phyloP scores from a whole-genome alignment of 1,284 basidiomycete species.

The Fomitopsis palustris region DNA sequence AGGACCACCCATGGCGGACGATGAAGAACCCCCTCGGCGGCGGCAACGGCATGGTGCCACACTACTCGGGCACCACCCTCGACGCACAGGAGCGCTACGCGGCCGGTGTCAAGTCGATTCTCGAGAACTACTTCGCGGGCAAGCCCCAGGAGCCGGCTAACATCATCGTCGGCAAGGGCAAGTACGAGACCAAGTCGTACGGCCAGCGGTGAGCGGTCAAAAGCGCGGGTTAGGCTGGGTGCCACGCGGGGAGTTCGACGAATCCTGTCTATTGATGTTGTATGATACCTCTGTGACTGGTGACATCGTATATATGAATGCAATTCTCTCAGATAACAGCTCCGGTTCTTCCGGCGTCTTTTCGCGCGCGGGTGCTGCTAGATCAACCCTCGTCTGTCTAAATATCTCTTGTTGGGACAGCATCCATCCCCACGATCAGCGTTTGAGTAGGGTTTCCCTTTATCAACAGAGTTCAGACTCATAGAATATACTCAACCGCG shows the following conservation, averaged over 20 bases:
- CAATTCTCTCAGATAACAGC: background rate
- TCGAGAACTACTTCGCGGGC: conserved; percentile 71
- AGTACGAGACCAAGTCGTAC: conserved; percentile 64
- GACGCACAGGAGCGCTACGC: conserved; percentile 93
- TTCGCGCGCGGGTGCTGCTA: too few species aligned
- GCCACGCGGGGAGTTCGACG: background rate
- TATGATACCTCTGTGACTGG: background rate
- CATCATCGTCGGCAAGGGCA: conserved; percentile 72
- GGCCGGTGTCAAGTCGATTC: conserved; percentile 74
- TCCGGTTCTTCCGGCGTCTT: too few species aligned
- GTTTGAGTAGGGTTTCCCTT: too few species aligned
- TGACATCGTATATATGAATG: background rate
- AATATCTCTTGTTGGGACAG: too few species aligned
- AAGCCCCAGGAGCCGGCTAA: conserved; percentile 76
- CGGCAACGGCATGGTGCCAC: conserved; percentile 84
- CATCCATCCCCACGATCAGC: too few species aligned
- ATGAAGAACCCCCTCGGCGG: conserved; percentile 79
- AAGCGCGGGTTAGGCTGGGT: background rate
- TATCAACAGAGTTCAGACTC: too few species aligned
- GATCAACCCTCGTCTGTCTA: too few species aligned
- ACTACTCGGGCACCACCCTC: conserved; percentile 87
- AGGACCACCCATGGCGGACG: conserved; percentile 84
- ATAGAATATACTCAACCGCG: too few species aligned
- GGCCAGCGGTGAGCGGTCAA: conserved; percentile 15
- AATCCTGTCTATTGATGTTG: background rate